Conservation (phyloP, 331 rosid genomes). For the Pyracantha coccinea region DNA sequence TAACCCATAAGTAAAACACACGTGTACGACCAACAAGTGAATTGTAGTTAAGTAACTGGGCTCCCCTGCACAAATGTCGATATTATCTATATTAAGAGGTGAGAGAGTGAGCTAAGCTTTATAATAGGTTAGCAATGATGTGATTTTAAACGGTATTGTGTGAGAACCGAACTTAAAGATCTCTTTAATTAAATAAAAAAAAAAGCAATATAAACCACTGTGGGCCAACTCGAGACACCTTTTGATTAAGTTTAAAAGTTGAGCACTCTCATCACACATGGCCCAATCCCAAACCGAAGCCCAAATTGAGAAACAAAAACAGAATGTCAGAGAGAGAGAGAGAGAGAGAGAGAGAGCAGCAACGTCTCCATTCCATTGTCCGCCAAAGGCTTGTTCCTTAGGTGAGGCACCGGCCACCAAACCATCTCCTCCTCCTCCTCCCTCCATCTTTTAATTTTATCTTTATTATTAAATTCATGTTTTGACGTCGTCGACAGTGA, state of each 20-base stretch:
- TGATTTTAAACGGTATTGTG: accelerated
- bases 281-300: neutral
- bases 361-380: neutral
- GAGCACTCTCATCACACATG: neutral
- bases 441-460: no score
- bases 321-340: neutral
- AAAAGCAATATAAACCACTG: neutral
- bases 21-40: no score
- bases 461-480: no score
- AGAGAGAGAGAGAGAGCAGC: neutral
- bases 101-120: no score
- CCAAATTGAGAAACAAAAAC: neutral
- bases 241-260: no score
- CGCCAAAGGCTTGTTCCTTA: neutral
- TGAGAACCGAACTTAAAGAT: no score
- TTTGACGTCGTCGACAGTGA: neutral
- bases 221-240: neutral
- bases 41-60: no score
- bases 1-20: no score
- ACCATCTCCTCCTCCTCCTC: neutral
- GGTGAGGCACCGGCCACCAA: neutral
- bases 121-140: no score
- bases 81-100: no score
- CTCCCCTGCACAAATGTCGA: no score
- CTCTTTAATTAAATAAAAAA: no score